These are phyloP conservation scores for Funneliformis mosseae DNA, from an alignment of 192 early-diverging fungal species.

Conservation along the genomic window DNA sequence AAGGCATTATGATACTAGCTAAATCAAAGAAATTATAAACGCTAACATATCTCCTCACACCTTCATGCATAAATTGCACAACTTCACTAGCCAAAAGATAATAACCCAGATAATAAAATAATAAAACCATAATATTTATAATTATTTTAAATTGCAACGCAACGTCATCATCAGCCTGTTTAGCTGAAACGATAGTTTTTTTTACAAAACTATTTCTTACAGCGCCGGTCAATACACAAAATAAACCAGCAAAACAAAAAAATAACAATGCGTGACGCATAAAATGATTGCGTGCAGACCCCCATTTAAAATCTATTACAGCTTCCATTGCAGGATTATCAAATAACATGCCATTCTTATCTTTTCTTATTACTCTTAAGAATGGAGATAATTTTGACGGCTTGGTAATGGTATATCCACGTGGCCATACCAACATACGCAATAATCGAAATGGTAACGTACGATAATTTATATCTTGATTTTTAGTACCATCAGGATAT, in stretches of 20 bases:
- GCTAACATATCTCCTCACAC: neutral
- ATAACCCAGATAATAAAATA: neutral
- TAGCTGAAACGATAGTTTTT: too few relatives aligned
- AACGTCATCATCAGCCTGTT: too few relatives aligned
- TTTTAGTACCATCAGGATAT: slow-evolving; percentile 3
- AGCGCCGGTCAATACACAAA: neutral
- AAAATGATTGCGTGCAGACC: neutral
- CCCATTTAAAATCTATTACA: neutral
- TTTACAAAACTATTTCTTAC: neutral
- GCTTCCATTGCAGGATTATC: slow-evolving; percentile 10
- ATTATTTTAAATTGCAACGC: too few relatives aligned
- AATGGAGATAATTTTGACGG: neutral
- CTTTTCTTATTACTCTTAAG: neutral
- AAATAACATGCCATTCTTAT: neutral
- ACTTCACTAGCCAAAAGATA: neutral
- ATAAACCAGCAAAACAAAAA: neutral
- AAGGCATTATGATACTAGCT: neutral
- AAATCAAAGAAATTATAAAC: neutral
- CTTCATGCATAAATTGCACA: neutral
- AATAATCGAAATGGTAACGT: neutral
- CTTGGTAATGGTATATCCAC: neutral
- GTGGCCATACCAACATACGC: neutral
- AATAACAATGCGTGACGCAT: neutral
- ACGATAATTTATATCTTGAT: neutral
- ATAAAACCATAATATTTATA: too few relatives aligned